Evolutionary conservation across 202 grass and related monocot species (phyloP).

Genomic region (Setaria viridis): DNA sequence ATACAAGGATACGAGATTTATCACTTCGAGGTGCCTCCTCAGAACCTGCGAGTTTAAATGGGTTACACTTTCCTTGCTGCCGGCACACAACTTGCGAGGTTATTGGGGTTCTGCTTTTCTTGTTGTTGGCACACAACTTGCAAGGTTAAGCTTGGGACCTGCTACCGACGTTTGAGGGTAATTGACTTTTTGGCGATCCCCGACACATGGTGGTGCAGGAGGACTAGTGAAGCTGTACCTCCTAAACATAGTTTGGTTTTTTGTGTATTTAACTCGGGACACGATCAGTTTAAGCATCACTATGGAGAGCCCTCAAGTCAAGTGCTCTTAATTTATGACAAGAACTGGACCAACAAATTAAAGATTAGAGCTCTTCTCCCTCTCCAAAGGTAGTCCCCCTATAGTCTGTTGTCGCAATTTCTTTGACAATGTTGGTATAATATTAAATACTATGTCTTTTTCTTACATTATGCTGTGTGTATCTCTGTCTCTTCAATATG

Average conservation of each 20-base stretch:
- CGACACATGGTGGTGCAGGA: too few species aligned
- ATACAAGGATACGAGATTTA: too few species aligned
- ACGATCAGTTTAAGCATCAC: conserved; percentile 16
- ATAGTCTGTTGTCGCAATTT: conserved; percentile 16
- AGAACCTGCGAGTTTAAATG: too few species aligned
- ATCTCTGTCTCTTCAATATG: conserved; percentile 24
- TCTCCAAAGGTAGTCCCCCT: background rate
- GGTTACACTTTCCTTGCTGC: too few species aligned
- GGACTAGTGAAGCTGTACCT: background rate
- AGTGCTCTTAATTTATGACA: conserved; percentile 35
- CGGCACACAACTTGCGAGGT: too few species aligned
- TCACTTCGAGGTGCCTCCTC: too few species aligned
- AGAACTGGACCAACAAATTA: conserved; percentile 15
- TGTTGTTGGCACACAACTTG: too few species aligned
- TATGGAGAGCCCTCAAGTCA: conserved; percentile 36
- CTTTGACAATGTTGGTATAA: conserved; percentile 41
- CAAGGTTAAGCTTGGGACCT: too few species aligned
- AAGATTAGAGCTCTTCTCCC: background rate
- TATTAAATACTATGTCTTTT: conserved; percentile 7
- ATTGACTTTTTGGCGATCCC: too few species aligned
- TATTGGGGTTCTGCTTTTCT: too few species aligned
- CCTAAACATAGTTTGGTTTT: conserved; percentile 20
- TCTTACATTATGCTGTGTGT: background rate
- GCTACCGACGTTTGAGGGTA: too few species aligned
- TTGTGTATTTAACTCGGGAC: background rate